These are phyloP conservation scores for Acacia melanoxylon DNA, from an alignment of 306 rosid species.

Conservation along the genomic window DNA sequence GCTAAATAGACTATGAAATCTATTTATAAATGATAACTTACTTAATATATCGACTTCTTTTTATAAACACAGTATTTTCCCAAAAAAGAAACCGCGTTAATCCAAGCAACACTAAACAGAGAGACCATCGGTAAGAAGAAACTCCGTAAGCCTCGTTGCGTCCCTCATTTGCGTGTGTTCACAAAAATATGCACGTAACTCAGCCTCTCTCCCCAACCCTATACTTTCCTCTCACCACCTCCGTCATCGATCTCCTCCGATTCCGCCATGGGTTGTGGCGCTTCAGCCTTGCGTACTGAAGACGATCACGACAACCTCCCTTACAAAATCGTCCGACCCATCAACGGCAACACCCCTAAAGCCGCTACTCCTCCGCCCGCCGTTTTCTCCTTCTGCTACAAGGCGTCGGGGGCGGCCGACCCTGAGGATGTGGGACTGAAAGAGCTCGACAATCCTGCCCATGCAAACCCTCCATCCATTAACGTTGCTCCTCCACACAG, in stretches of 20 bases:
- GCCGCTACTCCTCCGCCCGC: not conserved
- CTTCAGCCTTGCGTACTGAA: slow-evolving; percentile 35
- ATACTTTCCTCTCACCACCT: not conserved
- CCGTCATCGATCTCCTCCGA: not conserved
- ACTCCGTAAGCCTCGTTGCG: slow-evolving; percentile 15
- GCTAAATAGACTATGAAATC: not conserved
- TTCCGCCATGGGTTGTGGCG: slow-evolving; percentile 66
- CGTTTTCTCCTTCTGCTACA: not conserved
- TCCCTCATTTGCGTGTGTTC: slow-evolving; percentile 13
- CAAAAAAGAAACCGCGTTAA: not conserved
- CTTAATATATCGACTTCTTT: not conserved
- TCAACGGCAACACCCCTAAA: not conserved
- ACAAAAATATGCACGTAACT: not conserved
- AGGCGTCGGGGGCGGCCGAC: not conserved
- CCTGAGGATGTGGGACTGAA: not conserved
- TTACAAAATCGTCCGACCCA: not conserved
- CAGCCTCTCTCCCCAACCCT: not conserved
- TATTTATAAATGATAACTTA: not conserved
- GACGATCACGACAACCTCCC: not conserved
- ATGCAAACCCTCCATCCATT: not conserved
- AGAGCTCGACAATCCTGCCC: not conserved
- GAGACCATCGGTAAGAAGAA: not conserved
- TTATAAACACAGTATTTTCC: not conserved
- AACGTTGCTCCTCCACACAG: not conserved
- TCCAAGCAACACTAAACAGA: not conserved